Evolutionary conservation across 2,329 filamentous ascomycete genomes (phyloP), one percentile per base, ranked within the genome.

Genomic region (Penicillium rolfsii): DNA sequence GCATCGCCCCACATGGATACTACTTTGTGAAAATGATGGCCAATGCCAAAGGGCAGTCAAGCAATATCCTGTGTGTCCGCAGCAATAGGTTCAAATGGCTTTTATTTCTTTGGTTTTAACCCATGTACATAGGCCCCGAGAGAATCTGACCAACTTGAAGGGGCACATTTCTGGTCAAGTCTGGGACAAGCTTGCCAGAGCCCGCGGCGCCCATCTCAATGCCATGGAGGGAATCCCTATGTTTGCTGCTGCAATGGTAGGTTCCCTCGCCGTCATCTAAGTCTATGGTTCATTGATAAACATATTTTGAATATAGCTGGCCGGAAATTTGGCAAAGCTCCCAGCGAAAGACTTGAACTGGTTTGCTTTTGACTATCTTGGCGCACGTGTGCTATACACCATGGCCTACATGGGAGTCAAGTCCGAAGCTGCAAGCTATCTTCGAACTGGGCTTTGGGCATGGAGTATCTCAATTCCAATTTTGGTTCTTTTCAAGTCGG

Each of bases 201-300:
- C 72, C 1, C 66, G 67, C 19, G 70, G 73, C 4, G 73, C 72
- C 12, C 74, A 76, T 68, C 56, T 76, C 12, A 77, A 77, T 66
- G 73, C 74, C 1, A 61, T 76, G 55, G 74, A 77, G 55, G 65
- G 69, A 4, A 63, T 76, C 46, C 74, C 74, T 4, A 59, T 76
- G 45, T 77, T 76, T 60, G 74, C 74, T 9, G 69, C 71, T 61
- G 72, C 74, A 11, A 75, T 76, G 65, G 67, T 67, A 57, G 2
- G 16, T n/a, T 2, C 8, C 14, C 40, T 38, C 11, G 9, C n/a
- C 12, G 12, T 36, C n/a, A 1, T n/a, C 1, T 12, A 41, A 6
- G 3, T 22, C 2, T 0, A 8, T 22, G 5, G 1, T 14, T 7
- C 12, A 14, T 33, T 14, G 3, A 14, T 45, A n/a, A 30, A 22